Base-by-base conservation (phyloP, 352 stramenopile species). In the Phytopythium aichiense region DNA sequence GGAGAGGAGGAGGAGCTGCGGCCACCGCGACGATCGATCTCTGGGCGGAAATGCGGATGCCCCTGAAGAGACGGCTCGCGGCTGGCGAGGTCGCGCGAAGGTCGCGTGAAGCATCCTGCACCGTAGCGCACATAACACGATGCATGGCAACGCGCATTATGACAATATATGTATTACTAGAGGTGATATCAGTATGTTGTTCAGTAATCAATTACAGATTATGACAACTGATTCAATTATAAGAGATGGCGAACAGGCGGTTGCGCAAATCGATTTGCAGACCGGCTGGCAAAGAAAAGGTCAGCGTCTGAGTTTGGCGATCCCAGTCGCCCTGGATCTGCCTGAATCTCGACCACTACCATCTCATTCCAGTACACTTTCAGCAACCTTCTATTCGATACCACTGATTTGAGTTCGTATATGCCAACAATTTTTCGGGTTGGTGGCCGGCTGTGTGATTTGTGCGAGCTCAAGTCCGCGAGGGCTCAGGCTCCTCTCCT, bases 61-160 rank as follows among this genome's bases (percentile, higher is more conserved):
- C 20, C 2, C 7, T 35, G 53, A 58, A 58, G 33, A 45, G 53
- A 48, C 53, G 53, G 53, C 50, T 42, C 30, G 28, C 53, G 35
- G 16, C 0, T 12, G 46, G 45, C 0, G 33, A 12, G 33, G 33
- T 38, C 33, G 33, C 33, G 33, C 13, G 46, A 15, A 33, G 22
- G 53, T 58, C 8, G 35, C 35, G 35, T 22, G 23, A 37, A 38
- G 4, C 23, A 59, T 37, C 35, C 53, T 8, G 20, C 42, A 49
- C 42, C 20, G 22, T 0, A 4, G 42, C 7, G 7, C 6, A 22
- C 18, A 49, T 45, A 45, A n/a, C 8, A 22, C 4, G 15, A 1
- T 22, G 40, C 2, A 46, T 46, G 20, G 20, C 9, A 46, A 46
- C 16, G 23, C 0, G 20, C 18, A 23, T 1, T 22, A 46, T 22